phyloP scores from a whole-genome alignment of 2,329 filamentous ascomycete species.

The Colletotrichum chrysophilum region DNA sequence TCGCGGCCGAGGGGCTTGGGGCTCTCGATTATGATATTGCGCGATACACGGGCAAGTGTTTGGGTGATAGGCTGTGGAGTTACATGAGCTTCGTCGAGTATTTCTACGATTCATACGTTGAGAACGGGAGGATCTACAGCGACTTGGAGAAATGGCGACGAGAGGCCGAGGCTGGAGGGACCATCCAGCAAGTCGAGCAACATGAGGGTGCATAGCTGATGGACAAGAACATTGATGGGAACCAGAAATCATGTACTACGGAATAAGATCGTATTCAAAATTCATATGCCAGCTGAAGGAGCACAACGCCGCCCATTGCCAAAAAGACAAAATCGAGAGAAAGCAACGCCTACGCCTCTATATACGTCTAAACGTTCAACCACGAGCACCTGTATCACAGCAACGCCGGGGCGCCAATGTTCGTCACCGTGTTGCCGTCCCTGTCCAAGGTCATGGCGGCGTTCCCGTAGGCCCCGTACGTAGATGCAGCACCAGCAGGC shows the following conservation, averaged over 20 bases:
- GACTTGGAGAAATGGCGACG: background rate
- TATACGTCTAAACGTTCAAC: rapidly evolving
- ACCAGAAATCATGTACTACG: background rate
- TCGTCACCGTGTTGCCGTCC: background rate
- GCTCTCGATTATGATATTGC: background rate
- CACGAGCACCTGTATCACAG: background rate
- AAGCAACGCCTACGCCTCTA: background rate
- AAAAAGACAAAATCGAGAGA: background rate
- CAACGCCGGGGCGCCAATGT: background rate
- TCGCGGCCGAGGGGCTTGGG: background rate
- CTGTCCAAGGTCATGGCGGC: background rate
- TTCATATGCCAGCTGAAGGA: background rate
- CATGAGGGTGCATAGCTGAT: background rate
- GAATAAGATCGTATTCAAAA: background rate
- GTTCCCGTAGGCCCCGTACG: background rate
- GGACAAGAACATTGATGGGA: background rate
- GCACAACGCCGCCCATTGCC: background rate
- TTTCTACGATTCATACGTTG: background rate
- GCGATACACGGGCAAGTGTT: background rate
- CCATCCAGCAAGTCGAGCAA: background rate
- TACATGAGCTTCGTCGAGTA: background rate
- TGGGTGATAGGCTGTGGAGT: background rate
- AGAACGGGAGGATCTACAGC: background rate
- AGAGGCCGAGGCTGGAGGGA: background rate
- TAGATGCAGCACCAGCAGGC: background rate